Base-by-base conservation (phyloP, 2,329 filamentous ascomycete species). In the Exophiala mesophila region DNA sequence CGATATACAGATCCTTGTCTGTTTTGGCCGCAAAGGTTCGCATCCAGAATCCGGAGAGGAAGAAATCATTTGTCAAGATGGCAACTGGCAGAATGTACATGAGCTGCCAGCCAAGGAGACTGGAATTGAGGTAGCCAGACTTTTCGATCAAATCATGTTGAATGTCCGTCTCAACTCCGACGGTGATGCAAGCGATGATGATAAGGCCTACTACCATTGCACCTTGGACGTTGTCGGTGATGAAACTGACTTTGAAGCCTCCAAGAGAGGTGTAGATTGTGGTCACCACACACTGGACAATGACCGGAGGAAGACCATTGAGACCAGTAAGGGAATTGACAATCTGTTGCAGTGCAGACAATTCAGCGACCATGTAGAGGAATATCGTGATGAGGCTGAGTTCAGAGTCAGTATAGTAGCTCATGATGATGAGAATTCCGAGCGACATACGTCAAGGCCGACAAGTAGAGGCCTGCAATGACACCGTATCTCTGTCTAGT, bases 201-300 rank as follows among this genome's bases (percentile, higher is more conserved):
- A 92, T 80, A 4, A 92, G 75, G 12, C 77, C 73, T 12, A 88
- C 63, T 1, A 92, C 84, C 82, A 92, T 87, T 39, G 68, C 74
- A 40, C 85, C 86, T 61, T 92, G 87, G 46, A 90, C 73, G 58
- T 85, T 85, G 64, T 92, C 86, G 6, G 87, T 92, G 40, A 89
- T 66, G 64, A 92, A 90, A 1, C 85, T 90, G 47, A 92, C 85
- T 48, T 78, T 79, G 72, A 92, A 92, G 3, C 87, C 86, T 41
- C 86, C 86, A 7, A 90, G 68, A 3, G 85, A 88, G 0, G 87
- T 92, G 60, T 92, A 92, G 45, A 89, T 80, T 1, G 85, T 89
- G 1, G 87, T 92, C 29, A 92, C 72, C 26, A 76, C 70, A 53
- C 83, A 86, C 60, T 92, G 74, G 1, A 90, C 83, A 53, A 92